Evolutionary conservation across 1,284 basidiomycete genomes (phyloP).

Genomic region (Sutorius eximius): DNA sequence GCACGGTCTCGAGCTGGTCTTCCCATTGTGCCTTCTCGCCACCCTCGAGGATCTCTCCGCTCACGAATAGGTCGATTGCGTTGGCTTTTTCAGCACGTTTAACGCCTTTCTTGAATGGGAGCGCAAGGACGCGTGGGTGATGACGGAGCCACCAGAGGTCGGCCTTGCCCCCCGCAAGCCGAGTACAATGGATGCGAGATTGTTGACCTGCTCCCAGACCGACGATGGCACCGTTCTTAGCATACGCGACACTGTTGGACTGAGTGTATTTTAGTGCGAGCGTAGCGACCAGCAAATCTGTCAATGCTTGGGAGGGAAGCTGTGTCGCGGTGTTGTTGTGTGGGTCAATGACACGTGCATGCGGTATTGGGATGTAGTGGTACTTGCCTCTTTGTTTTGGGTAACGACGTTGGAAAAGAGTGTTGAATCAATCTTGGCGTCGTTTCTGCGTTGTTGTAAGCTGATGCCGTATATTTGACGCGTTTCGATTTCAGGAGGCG

Average conservation of each 20-base stretch:
- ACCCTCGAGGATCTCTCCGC: constrained; percentile 85
- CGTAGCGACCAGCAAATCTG: constrained; percentile 91
- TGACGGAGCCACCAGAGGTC: constrained; percentile 99
- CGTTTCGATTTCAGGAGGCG: constrained; percentile 80
- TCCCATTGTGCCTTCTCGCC: constrained; percentile 94
- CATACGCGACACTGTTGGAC: constrained; percentile 98
- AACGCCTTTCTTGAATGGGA: constrained; percentile 96
- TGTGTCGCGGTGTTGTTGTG: constrained; percentile 31
- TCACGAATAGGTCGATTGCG: constrained; percentile 96
- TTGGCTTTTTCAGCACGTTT: constrained; percentile 99
- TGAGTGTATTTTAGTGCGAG: constrained; percentile 99
- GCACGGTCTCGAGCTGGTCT: constrained; percentile 77
- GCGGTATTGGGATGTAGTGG: neutral
- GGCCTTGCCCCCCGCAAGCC: constrained; percentile 96
- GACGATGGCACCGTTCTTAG: constrained; percentile 89
- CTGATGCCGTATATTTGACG: constrained; percentile 94
- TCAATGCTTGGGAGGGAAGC: constrained; percentile 74
- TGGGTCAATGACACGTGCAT: neutral
- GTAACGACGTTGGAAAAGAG: constrained; percentile 91
- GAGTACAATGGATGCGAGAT: constrained; percentile 98
- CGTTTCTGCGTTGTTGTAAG: constrained; percentile 91
- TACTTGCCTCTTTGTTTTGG: constrained; percentile 73
- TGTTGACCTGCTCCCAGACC: constrained; percentile 98
- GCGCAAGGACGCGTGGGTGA: constrained; percentile 86
- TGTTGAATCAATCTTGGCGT: constrained; percentile 81